Evolutionary conservation across 202 grass and related monocot species (phyloP).

Genomic region (Setaria italica): DNA sequence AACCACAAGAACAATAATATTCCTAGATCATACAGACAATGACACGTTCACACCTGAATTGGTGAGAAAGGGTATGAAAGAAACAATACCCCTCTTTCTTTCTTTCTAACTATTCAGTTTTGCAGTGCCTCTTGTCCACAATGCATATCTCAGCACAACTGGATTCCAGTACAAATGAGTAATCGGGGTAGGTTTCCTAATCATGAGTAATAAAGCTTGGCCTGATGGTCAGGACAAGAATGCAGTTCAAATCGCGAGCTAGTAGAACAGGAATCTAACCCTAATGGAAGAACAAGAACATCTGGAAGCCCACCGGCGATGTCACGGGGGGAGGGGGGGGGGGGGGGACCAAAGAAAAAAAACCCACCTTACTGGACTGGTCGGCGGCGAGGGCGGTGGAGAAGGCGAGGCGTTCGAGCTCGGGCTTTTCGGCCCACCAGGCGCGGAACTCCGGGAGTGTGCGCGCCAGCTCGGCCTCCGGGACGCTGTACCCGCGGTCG

Average conservation of each 20-base stretch:
- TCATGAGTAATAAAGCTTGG: neutral
- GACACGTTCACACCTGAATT: neutral
- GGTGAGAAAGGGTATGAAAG: neutral
- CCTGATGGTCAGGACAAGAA: neutral
- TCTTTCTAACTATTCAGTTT: neutral
- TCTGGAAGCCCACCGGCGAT: neutral
- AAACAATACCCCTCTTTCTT: neutral
- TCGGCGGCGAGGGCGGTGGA: conserved; percentile 55
- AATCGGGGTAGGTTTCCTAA: neutral
- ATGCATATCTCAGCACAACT: neutral
- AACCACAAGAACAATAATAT: conserved; percentile 7
- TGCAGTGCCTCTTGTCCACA: neutral
- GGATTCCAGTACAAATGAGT: neutral
- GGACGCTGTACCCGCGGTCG: conserved; percentile 71
- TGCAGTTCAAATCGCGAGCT: neutral
- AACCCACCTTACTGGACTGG: conserved; percentile 61
- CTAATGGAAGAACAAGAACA: neutral
- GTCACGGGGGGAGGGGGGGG: too few relatives aligned
- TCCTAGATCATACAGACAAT: neutral
- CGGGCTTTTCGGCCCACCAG: conserved; percentile 55
- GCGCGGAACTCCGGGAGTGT: conserved; percentile 80
- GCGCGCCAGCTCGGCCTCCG: conserved; percentile 55
- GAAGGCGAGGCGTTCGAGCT: conserved; percentile 62
- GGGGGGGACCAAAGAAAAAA: neutral
- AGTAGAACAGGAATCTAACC: neutral